phyloP scores from a whole-genome alignment of 2,329 filamentous ascomycete genomes.

The Neofusicoccum sp. region DNA sequence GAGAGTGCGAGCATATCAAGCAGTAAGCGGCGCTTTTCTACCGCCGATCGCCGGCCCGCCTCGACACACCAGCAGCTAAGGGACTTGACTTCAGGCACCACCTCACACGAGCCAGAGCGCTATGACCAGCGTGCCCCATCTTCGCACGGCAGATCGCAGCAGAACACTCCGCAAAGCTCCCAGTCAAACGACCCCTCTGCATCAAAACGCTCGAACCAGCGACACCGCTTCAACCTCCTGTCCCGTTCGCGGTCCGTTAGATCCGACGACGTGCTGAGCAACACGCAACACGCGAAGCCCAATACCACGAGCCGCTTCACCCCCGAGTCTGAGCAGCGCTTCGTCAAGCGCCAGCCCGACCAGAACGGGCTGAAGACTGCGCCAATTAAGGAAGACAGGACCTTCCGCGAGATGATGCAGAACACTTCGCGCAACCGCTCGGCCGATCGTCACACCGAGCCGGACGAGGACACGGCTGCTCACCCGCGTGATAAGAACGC shows the following conservation, averaged over 20 bases:
- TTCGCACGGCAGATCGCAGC: conserved; percentile 14
- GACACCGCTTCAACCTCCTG: conserved; percentile 36
- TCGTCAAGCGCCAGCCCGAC: conserved; percentile 36
- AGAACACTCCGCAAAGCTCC: conserved; percentile 13
- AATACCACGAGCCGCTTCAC: conserved; percentile 27
- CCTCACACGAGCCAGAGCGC: conserved; percentile 20
- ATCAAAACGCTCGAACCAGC: conserved; percentile 12
- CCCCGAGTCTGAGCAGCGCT: conserved; percentile 29
- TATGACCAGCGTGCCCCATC: conserved; percentile 20
- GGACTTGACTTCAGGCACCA: conserved; percentile 5
- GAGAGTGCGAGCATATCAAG: conserved; percentile 27
- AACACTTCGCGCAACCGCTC: conserved; percentile 67
- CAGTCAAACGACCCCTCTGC: conserved; percentile 8
- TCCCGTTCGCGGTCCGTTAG: conserved; percentile 48
- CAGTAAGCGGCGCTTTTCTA: conserved; percentile 19
- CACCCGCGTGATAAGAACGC: conserved; percentile 31
- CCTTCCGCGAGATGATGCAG: conserved; percentile 68
- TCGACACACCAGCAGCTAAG: neutral
- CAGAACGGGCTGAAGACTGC: conserved; percentile 61
- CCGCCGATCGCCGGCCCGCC: neutral
- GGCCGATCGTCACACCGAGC: conserved; percentile 62
- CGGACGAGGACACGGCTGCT: conserved; percentile 35
- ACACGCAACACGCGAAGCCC: conserved; percentile 34
- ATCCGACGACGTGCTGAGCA: conserved; percentile 39
- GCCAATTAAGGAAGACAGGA: conserved; percentile 67